These are phyloP conservation scores for Trichoderma sp. DNA, from an alignment of 2,329 filamentous ascomycete species.

Conservation along the genomic window DNA sequence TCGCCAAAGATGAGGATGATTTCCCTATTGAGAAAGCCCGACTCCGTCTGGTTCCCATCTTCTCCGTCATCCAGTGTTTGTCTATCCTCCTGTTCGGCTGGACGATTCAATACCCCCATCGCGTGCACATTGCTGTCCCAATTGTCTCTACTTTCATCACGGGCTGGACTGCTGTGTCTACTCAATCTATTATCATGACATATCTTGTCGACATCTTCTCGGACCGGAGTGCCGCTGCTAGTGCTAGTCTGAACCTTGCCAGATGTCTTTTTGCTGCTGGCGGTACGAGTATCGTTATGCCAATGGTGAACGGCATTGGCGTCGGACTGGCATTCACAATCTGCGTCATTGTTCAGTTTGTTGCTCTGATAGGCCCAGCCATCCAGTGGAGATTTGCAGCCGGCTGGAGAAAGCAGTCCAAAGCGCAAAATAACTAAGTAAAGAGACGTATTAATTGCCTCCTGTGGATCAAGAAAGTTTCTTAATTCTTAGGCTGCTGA, in stretches of 20 bases:
- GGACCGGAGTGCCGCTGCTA: conserved; percentile 53
- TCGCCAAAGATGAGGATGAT: conserved; percentile 48
- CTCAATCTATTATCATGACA: conserved; percentile 54
- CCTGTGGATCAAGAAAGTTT: not conserved
- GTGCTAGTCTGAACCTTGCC: conserved; percentile 58
- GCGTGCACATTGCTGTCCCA: conserved; percentile 47
- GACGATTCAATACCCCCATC: conserved; percentile 53
- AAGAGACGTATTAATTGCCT: not conserved
- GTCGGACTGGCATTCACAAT: conserved; percentile 55
- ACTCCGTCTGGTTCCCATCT: conserved; percentile 52
- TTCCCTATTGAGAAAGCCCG: conserved; percentile 57
- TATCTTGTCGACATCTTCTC: conserved; percentile 60
- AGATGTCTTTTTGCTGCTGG: conserved; percentile 58
- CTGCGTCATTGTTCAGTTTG: conserved; percentile 45
- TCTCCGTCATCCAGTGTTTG: conserved; percentile 54
- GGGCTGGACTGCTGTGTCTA: conserved; percentile 53
- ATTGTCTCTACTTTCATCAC: conserved; percentile 50
- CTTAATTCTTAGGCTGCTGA: not conserved
- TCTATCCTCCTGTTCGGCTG: conserved; percentile 52
- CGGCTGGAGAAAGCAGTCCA: conserved; percentile 9
- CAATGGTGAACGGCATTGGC: conserved; percentile 54
- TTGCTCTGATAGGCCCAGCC: conserved; percentile 41
- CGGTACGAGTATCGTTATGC: conserved; percentile 52
- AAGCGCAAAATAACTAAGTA: not conserved
- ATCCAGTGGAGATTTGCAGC: conserved; percentile 16